phyloP scores from a whole-genome alignment of 306 rosid genomes.

The Aeschynomene evenia region DNA sequence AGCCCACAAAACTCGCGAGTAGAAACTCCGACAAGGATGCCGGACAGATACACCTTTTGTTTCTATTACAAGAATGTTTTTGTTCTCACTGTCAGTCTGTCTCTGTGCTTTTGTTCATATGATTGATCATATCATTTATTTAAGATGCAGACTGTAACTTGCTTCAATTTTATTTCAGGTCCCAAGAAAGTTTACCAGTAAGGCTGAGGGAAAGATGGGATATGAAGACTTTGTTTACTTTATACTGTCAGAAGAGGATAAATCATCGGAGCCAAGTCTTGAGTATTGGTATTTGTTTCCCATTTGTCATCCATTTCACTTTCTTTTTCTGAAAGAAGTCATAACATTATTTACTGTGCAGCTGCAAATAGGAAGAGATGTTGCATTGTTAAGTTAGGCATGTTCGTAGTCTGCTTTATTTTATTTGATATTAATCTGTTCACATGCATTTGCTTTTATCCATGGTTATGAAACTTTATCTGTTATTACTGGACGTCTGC shows the following conservation, averaged over 20 bases:
- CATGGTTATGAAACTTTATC: conserved; percentile 7
- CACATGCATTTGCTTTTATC: background rate
- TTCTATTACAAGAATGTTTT: conserved; percentile 9
- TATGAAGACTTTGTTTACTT: conserved; percentile 99
- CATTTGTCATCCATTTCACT: conserved; percentile 22
- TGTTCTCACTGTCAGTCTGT: background rate
- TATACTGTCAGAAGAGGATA: conserved; percentile 95
- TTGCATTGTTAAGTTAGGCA: conserved; percentile 21
- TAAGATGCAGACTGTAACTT: conserved; percentile 27
- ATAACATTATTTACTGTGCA: conserved; percentile 7
- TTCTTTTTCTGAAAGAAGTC: conserved; percentile 22
- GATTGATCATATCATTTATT: conserved; percentile 17
- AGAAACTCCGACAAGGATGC: too few relatives aligned
- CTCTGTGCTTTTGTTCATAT: background rate
- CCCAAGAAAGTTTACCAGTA: conserved; percentile 92
- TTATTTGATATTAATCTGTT: conserved; percentile 2
- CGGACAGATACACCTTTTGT: background rate
- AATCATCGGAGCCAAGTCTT: conserved; percentile 95
- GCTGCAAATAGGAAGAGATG: conserved; percentile 24
- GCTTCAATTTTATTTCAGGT: conserved; percentile 51
- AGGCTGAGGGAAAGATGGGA: conserved; percentile 98
- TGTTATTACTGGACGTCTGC: background rate
- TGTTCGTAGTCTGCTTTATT: conserved; percentile 10
- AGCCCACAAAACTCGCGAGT: too few relatives aligned
- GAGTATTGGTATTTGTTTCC: conserved; percentile 80